Percentiles rank a stretch among this genome's conserved stretches.
These are phyloP conservation scores for Mucor mucedo DNA, from an alignment of 371 early-diverging fungal species.

Conservation along the genomic window DNA sequence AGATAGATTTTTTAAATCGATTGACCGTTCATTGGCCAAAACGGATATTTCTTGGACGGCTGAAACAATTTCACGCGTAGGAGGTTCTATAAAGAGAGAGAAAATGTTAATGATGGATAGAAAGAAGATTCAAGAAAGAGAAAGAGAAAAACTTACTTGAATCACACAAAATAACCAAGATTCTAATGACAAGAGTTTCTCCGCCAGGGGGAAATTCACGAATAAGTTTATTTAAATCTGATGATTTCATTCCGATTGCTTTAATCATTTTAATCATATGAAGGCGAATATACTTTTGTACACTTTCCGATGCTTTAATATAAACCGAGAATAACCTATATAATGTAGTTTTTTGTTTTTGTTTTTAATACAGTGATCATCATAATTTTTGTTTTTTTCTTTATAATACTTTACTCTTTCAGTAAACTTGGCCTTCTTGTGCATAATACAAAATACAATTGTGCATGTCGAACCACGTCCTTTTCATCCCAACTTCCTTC, in stretches of 20 bases:
- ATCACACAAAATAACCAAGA: slow-evolving; percentile 76
- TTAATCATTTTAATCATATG: slow-evolving; percentile 78
- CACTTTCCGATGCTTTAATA: slow-evolving; percentile 44
- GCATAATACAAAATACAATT: slow-evolving; percentile 51
- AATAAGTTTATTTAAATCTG: slow-evolving; percentile 66
- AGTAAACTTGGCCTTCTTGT: slow-evolving; percentile 44
- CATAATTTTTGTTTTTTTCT: neutral
- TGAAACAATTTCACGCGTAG: slow-evolving; percentile 32
- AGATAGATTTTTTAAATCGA: slow-evolving; percentile 19
- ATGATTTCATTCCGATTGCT: slow-evolving; percentile 68
- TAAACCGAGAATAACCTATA: slow-evolving; percentile 66
- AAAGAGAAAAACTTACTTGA: slow-evolving; percentile 49
- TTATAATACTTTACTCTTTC: slow-evolving; percentile 39
- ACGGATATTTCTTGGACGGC: slow-evolving; percentile 15
- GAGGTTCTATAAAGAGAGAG: slow-evolving; percentile 22
- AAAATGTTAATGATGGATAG: neutral
- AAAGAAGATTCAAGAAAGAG: neutral
- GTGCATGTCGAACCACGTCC: slow-evolving; percentile 46
- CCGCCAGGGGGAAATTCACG: slow-evolving; percentile 75
- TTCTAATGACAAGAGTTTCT: slow-evolving; percentile 73
- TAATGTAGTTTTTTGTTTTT: slow-evolving; percentile 7
- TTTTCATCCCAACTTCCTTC: slow-evolving; percentile 10
- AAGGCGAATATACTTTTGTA: slow-evolving; percentile 66
- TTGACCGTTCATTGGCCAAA: slow-evolving; percentile 26
- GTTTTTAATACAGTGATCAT: neutral